Percentiles rank a stretch among this genome's conserved stretches.
Evolutionary conservation across 352 stramenopile species (phyloP).

Genomic region (Globisporangium echinulatum): DNA sequence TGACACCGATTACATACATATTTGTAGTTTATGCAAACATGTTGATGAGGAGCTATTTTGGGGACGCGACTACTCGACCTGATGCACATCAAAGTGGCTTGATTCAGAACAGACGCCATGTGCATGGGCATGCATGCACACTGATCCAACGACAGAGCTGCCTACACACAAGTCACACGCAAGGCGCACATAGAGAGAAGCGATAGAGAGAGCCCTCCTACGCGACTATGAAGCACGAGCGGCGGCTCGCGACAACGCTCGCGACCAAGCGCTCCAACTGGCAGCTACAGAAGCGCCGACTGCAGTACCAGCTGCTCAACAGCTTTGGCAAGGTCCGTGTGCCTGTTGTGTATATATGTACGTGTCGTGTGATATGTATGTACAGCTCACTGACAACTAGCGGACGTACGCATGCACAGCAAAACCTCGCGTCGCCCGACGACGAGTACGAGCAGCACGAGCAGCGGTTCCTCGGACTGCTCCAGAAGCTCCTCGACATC

Average conservation of each 20-base stretch:
- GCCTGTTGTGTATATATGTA: neutral
- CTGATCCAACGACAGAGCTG: no score
- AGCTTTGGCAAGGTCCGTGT: slow-evolving; percentile 37
- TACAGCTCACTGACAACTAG: neutral
- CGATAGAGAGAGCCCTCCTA: no score
- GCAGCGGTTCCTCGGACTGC: slow-evolving; percentile 56
- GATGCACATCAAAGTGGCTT: no score
- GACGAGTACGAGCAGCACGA: slow-evolving; percentile 67
- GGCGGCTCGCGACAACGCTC: slow-evolving; percentile 17
- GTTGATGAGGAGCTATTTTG: no score
- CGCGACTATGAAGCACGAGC: slow-evolving; percentile 14
- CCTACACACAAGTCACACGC: no score
- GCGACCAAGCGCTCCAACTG: slow-evolving; percentile 39
- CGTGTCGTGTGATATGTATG: neutral
- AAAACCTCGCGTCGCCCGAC: slow-evolving; percentile 35
- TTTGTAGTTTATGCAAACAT: no score
- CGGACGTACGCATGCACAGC: slow-evolving; percentile 14
- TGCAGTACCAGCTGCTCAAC: slow-evolving; percentile 50
- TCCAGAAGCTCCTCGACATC: slow-evolving; percentile 72
- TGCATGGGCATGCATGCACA: no score
- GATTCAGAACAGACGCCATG: no score
- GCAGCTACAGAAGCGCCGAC: slow-evolving; percentile 52
- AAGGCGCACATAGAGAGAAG: no score
- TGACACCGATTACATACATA: no score
- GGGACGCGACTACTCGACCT: no score